These are phyloP conservation scores for Xerocomellus intermedius DNA, from an alignment of 768 basidiomycete genomes.

Conservation along the genomic window DNA sequence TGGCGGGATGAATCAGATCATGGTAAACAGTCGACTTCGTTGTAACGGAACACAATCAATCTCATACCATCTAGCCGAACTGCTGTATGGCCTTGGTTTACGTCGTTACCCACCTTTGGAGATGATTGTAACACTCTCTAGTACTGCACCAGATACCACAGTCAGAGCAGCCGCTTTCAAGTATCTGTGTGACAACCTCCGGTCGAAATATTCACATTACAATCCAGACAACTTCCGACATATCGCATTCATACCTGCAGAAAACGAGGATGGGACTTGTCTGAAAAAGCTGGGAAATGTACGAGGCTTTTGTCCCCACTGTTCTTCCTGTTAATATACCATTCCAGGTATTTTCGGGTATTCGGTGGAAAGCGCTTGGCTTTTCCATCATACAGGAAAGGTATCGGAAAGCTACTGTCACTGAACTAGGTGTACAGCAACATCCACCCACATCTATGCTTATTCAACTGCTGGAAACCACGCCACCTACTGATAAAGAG, in stretches of 20 bases:
- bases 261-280: background rate
- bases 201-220: slow-evolving; percentile 32
- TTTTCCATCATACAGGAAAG: slow-evolving; percentile 60
- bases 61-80: too few species aligned
- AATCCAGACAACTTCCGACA: slow-evolving; percentile 43
- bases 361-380: slow-evolving; percentile 56
- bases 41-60: too few species aligned
- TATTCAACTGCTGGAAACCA: slow-evolving; percentile 51
- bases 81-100: background rate
- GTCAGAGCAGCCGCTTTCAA: slow-evolving; percentile 59
- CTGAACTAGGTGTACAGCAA: slow-evolving; percentile 63
- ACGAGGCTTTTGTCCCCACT: background rate
- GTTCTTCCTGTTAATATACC: too few species aligned
- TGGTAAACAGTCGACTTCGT: background rate
- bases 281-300: slow-evolving; percentile 1
- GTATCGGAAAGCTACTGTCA: slow-evolving; percentile 42
- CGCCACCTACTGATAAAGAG: slow-evolving; percentile 48
- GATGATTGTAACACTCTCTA: slow-evolving; percentile 52
- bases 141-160: slow-evolving; percentile 36
- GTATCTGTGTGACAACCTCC: slow-evolving; percentile 48
- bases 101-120: slow-evolving; percentile 56
- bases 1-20: slow-evolving; percentile 44
- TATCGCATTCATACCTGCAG: slow-evolving; percentile 1
- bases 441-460: slow-evolving; percentile 63
- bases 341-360: slow-evolving; percentile 3